Percentiles rank a stretch among this genome's conserved stretches.
Evolutionary conservation across 202 grass and related monocot genomes (phyloP).

Genomic region (Setaria viridis): DNA sequence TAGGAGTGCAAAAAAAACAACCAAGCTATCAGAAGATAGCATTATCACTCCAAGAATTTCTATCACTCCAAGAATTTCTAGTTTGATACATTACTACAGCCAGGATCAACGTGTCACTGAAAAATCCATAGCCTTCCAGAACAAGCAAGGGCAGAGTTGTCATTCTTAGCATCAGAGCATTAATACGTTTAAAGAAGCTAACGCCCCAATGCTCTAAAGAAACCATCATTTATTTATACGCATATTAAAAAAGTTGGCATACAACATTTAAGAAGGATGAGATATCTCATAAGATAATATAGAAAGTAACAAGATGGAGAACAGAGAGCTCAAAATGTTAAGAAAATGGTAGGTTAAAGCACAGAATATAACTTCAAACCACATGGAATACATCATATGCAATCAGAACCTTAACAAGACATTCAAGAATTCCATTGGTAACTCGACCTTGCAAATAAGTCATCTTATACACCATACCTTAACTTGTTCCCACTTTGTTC

Average conservation of each 20-base stretch:
- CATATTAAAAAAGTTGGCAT: background rate
- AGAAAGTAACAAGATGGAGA: conserved; percentile 16
- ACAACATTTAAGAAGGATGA: conserved; percentile 8
- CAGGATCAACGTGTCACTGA: background rate
- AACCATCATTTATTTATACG: background rate
- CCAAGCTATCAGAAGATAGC: background rate
- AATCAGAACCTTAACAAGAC: conserved; percentile 2
- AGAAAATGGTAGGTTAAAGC: conserved; percentile 22
- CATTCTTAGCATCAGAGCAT: background rate
- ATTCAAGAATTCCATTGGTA: background rate
- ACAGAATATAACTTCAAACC: conserved; percentile 18
- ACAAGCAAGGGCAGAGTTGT: conserved; percentile 9
- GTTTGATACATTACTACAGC: background rate
- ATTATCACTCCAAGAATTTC: background rate
- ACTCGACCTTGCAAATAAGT: background rate
- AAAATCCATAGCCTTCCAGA: background rate
- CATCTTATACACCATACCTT: conserved; percentile 63
- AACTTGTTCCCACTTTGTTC: conserved; percentile 94
- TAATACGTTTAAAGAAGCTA: background rate
- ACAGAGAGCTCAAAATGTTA: background rate
- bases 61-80: background rate
- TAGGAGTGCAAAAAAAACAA: background rate
- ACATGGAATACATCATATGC: background rate
- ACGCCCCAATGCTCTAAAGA: background rate
- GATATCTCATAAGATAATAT: conserved; percentile 14